phyloP scores from a whole-genome alignment of 768 basidiomycete genomes.

The Kwoniella sp. region DNA sequence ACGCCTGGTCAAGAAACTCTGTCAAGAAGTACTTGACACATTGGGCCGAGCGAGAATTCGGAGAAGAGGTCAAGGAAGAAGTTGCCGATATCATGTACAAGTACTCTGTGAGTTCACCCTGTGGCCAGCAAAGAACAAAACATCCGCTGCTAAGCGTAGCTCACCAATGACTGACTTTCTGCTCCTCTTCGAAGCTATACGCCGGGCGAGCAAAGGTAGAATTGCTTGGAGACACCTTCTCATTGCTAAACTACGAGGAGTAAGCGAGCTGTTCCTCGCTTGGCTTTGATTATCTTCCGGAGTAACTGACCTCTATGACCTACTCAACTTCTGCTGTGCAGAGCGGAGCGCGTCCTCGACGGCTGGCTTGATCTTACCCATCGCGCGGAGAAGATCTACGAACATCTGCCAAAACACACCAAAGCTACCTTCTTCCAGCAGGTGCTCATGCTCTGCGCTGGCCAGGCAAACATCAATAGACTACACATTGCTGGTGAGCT shows the following conservation, averaged over 20 bases:
- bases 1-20: conserved; percentile 64
- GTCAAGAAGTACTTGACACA: conserved; percentile 61
- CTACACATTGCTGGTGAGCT: conserved; percentile 62
- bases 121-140: not conserved
- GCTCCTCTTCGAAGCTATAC: conserved; percentile 30
- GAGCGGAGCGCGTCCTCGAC: conserved; percentile 65
- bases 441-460: conserved; percentile 60
- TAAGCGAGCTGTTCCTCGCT: conserved; percentile 52
- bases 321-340: conserved; percentile 41
- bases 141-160: not conserved
- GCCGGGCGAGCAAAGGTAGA: conserved; percentile 66
- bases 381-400: conserved; percentile 64
- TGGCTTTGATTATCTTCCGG: not conserved
- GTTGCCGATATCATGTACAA: conserved; percentile 62
- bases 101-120: conserved; percentile 30
- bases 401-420: conserved; percentile 59
- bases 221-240: conserved; percentile 67
- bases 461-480: conserved; percentile 64
- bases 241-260: conserved; percentile 70
- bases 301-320: not conserved
- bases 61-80: conserved; percentile 57
- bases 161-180: not conserved
- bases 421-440: conserved; percentile 71
- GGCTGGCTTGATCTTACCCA: conserved; percentile 62
- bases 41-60: conserved; percentile 72